Conservation (phyloP, 208 protist species). For the Balamuthia mandrillaris region DNA sequence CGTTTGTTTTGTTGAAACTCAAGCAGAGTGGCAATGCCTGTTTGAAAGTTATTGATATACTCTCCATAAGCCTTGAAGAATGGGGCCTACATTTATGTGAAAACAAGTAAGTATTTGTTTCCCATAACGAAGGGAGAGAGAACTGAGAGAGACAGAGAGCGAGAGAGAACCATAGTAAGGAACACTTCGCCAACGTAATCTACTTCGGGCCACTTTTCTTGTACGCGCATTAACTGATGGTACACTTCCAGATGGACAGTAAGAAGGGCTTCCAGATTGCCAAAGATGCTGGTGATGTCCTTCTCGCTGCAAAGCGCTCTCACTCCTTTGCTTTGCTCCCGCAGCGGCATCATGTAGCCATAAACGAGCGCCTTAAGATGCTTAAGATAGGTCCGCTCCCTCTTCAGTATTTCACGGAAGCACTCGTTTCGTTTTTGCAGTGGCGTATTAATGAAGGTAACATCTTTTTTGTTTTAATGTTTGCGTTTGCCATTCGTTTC, state of each 20-base stretch:
- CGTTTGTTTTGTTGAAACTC: background rate
- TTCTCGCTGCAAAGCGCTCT: slow-evolving; percentile 8
- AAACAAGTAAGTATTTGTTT: no score
- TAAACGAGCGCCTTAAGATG: background rate
- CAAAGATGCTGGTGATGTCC: background rate
- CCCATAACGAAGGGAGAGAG: background rate
- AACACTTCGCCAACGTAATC: slow-evolving; percentile 19
- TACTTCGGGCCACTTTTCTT: background rate
- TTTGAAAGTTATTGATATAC: slow-evolving; percentile 38
- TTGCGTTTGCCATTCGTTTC: background rate
- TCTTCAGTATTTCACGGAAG: background rate
- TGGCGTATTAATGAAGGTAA: background rate
- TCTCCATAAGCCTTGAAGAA: slow-evolving; percentile 36
- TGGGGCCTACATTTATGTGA: background rate
- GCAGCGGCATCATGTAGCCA: slow-evolving; percentile 26
- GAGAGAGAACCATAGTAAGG: slow-evolving; percentile 12
- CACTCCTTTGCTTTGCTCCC: slow-evolving; percentile 13
- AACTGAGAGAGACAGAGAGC: background rate
- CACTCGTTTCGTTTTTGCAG: background rate
- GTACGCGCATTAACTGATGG: slow-evolving; percentile 7
- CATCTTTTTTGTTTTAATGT: no score
- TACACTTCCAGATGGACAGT: slow-evolving; percentile 18
- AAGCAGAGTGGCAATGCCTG: background rate
- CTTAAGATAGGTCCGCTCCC: background rate
- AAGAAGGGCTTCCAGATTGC: slow-evolving; percentile 1